Conservation (phyloP, 768 basidiomycete species). For the Rhizopogon vulgaris region DNA sequence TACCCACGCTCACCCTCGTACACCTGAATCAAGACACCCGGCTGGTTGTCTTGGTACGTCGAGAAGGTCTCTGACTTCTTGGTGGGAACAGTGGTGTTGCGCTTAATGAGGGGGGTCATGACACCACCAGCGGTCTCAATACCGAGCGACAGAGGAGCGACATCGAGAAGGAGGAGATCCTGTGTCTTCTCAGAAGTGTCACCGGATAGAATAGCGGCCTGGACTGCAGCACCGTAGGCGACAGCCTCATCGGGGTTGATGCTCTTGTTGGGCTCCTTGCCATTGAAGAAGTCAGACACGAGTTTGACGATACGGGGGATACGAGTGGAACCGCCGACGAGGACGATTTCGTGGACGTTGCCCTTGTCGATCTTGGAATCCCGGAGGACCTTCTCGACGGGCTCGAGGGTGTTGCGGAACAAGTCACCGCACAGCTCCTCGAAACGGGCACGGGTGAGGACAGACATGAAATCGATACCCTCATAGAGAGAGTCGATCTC, state of each 20-base stretch:
- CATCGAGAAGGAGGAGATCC: conserved; percentile 93
- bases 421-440: conserved; percentile 94
- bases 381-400: conserved; percentile 96
- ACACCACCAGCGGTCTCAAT: conserved; percentile 99
- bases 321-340: conserved; percentile 98
- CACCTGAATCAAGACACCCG: conserved; percentile 96
- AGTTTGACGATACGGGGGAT: conserved; percentile 97
- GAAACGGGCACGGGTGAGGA: conserved; percentile 96
- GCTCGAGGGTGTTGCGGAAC: conserved; percentile 89
- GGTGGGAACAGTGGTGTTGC: conserved; percentile 97
- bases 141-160: conserved; percentile 84
- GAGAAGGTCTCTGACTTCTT: conserved; percentile 99
- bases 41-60: conserved; percentile 97
- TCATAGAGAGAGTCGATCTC: conserved; percentile 98
- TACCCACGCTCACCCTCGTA: conserved; percentile 98
- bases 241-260: conserved; percentile 99
- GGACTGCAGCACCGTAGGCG: conserved; percentile 97
- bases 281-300: conserved; percentile 97
- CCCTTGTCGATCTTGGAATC: conserved; percentile 98
- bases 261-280: conserved; percentile 97
- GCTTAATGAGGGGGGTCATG: conserved; percentile 97
- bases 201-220: conserved; percentile 96
- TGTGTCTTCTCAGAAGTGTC: conserved; percentile 98
- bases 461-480: conserved; percentile 98
- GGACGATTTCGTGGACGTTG: conserved; percentile 93